Percentiles rank a stretch among this genome's conserved stretches.
phyloP scores from a whole-genome alignment of 2,329 filamentous ascomycete species.

The Neonectria neomacrospora region DNA sequence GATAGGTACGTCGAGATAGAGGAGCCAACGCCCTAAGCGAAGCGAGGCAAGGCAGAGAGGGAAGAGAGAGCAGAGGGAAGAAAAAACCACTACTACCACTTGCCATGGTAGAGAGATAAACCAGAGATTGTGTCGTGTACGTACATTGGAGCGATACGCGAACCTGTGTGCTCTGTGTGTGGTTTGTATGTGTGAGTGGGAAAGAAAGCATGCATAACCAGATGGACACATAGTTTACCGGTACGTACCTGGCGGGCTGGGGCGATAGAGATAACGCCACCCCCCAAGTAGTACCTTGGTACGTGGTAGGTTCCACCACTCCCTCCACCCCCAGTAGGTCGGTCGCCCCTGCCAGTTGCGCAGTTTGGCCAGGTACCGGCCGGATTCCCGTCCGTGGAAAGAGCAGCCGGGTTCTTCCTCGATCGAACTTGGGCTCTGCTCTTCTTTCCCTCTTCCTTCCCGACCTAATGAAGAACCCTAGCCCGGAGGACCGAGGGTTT shows the following conservation, averaged over 20 bases:
- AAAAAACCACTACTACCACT: background rate
- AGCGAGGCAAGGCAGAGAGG: background rate
- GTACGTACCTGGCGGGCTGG: constrained; percentile 37
- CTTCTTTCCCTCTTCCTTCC: background rate
- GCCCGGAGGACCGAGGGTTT: background rate
- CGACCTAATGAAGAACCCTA: too few species aligned
- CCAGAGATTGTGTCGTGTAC: constrained; percentile 8
- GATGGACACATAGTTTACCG: constrained; percentile 45
- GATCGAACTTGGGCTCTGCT: background rate
- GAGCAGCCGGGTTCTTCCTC: background rate
- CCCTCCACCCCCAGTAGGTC: constrained; percentile 10
- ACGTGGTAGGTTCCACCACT: background rate
- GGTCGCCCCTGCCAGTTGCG: constrained; percentile 4
- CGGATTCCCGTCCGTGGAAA: constrained; percentile 4
- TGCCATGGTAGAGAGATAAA: background rate
- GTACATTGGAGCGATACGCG: constrained; percentile 13
- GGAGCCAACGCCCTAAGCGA: background rate
- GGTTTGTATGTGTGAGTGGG: constrained; percentile 3
- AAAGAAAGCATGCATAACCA: constrained; percentile 37
- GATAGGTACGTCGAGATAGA: constrained; percentile 1
- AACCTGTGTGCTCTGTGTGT: background rate
- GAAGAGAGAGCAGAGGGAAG: too few species aligned
- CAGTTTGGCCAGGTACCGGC: constrained; percentile 35
- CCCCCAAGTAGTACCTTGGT: too few species aligned
- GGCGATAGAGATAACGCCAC: constrained; percentile 39